Base-by-base conservation (phyloP, 1,284 basidiomycete genomes). In the Puccinia novopanici region DNA sequence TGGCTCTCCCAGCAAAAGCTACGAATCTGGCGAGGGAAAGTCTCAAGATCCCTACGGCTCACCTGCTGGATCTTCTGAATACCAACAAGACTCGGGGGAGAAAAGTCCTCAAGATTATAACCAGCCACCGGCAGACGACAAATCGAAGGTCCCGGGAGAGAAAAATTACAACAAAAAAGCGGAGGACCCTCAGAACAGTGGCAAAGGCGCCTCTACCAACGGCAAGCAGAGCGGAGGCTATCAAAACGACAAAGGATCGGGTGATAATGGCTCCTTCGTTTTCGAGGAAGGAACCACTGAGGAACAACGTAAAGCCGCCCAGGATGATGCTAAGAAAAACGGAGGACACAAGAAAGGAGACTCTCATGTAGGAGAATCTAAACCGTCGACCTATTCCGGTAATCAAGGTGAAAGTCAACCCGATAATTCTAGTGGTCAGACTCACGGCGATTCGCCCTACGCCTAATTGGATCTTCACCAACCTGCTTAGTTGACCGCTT, bases 251-350 rank as follows among this genome's bases (percentile, higher is more conserved):
- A 13, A 67, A 13, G 27, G 48, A 5, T 48, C 63, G 4, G 63
- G 48, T 15, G 37, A 67, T 22, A 12, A 48, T 45, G 63, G 42
- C 10, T 45, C 63, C 27, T 48, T 45, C 19, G 37, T 67, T 22
- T 15, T 67, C 42, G 63, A 67, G 63, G 22, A 40, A 40, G 63
- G 63, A 27, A 67, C 63, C 40, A 27, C 42, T 45, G 63, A 67
- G 27, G 40, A 67, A n/a, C 63, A 67, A 67, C 63, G 42, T 42
- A 67, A 67, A 67, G 40, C 63, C 42, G 63, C 63, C 24, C 63
- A 67, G 42, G 37, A 67, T 19, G 63, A 67, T 27, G 22, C 37
- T 48, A 34, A 63, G 17, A 63, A 37, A 34, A 37, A 48, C 9
- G 63, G 42, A 17, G 42, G 22, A 42, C 48, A 65, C 17, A 42